Percentiles rank a stretch among this genome's conserved stretches.
Evolutionary conservation across 1,139 yeast genomes (phyloP).

Genomic region (Arxiozyma bovina): DNA sequence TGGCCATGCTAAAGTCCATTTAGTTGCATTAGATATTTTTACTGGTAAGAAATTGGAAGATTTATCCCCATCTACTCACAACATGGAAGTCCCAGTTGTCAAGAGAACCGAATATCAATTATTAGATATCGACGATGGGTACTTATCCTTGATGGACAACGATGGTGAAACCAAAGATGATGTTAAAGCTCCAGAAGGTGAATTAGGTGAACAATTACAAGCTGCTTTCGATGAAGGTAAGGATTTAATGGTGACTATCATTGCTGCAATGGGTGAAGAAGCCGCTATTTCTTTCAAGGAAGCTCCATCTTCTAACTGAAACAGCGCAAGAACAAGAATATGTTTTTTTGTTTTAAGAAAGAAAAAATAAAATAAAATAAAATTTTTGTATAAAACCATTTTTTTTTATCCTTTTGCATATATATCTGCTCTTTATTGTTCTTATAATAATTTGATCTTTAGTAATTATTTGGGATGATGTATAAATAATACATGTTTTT

Average conservation of each 20-base stretch:
- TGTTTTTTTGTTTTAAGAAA: too few relatives aligned
- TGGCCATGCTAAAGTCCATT: constrained; percentile 99
- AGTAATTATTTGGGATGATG: too few relatives aligned
- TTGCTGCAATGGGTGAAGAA: constrained; percentile 98
- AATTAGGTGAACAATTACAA: constrained; percentile 87
- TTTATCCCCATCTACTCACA: constrained; percentile 99
- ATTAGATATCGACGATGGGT: constrained; percentile 97
- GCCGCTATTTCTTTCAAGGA: constrained; percentile 97
- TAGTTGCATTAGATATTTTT: constrained; percentile 97
- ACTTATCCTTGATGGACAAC: constrained; percentile 89
- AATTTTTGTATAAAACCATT: too few relatives aligned
- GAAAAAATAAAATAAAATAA: too few relatives aligned
- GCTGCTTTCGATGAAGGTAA: constrained; percentile 94
- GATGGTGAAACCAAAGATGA: constrained; percentile 99
- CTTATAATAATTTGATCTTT: background rate
- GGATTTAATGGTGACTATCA: constrained; percentile 91
- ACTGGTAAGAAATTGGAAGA: constrained; percentile 99
- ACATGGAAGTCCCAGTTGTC: constrained; percentile 99
- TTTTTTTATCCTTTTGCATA: too few relatives aligned
- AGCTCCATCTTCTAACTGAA: constrained; percentile 66
- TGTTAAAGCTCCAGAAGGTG: constrained; percentile 97
- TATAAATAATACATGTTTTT: too few relatives aligned
- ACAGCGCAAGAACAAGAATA: background rate
- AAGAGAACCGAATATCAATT: constrained; percentile 91
- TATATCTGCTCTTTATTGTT: background rate